Base-by-base conservation (phyloP, 768 basidiomycete species). In the Hericium rajendrae region DNA sequence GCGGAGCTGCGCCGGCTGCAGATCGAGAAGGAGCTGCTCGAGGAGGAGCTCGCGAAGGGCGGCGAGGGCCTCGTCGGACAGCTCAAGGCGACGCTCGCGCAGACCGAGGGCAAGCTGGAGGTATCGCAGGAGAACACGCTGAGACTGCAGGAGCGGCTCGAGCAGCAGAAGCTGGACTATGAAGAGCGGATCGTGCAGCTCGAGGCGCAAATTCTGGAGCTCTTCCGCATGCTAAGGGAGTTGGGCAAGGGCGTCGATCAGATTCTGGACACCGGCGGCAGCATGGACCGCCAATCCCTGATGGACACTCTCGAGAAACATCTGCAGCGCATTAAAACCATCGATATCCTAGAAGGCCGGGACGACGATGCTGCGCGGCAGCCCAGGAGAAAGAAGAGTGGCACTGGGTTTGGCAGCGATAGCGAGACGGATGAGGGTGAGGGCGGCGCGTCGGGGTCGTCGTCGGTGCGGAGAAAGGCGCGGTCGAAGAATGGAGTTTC, bases 201-300 rank as follows among this genome's bases (percentile, higher is more conserved):
- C 13, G 93, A 97, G 67, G 80, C 86, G 12, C 91, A 97, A 74
- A 94, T 95, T 59, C 82, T 89, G 78, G 94, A 97, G 67, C 71
- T 97, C 16, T 98, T 94, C 74, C 79, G 87, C 63, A 95, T 97
- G 92, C 76, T 98, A 55, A 89, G 84, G 68, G 90, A 95, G 65
- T 80, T 88, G 38, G 84, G 87, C 15, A 83, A 80, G 56, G 86
- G 87, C 13, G 80, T 91, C 39, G 87, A 90, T 56, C 80, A 78
- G 59, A 82, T 94, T 58, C 72, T 89, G 18, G 88, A 71, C 32
- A 77, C 79, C 46, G 70, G 73, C 20, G 79, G 76, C 8, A 32
- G 32, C 32, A 83, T 93, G 82, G 88, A 94, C 65, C 79, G 92
- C 58, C 86, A 86, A 71, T 78, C 84, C 16, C 78, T 98, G 41